Conservation (phyloP, 2,329 filamentous ascomycete species). For the Aschersonia sp. region DNA sequence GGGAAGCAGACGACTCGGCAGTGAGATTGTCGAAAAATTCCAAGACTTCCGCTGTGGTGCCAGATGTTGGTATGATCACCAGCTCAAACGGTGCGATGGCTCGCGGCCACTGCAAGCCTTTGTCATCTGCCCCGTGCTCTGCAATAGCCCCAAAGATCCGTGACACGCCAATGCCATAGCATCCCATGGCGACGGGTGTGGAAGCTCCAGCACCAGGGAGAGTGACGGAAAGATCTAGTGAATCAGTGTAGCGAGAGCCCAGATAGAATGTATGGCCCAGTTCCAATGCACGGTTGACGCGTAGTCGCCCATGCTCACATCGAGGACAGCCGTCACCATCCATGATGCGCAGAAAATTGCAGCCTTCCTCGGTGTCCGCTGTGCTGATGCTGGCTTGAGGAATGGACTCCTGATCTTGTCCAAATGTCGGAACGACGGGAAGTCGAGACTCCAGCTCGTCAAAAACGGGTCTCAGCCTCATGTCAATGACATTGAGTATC, state of each 20-base stretch:
- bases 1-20: constrained; percentile 3
- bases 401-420: constrained; percentile 1
- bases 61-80: constrained; percentile 43
- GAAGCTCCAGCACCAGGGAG: constrained; percentile 13
- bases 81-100: constrained; percentile 75
- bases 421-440: constrained; percentile 10
- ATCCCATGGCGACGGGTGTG: constrained; percentile 77
- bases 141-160: constrained; percentile 80
- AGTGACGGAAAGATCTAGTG: constrained; percentile 50
- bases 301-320: constrained; percentile 49
- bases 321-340: constrained; percentile 59
- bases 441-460: constrained; percentile 10
- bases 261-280: constrained; percentile 92
- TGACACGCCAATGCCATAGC: constrained; percentile 87
- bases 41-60: constrained; percentile 31
- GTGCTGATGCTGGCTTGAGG: constrained; percentile 2
- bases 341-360: constrained; percentile 51
- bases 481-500: constrained; percentile 21
- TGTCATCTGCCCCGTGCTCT: constrained; percentile 54
- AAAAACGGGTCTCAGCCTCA: constrained; percentile 13
- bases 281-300: constrained; percentile 63
- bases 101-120: constrained; percentile 76
- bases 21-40: constrained; percentile 49
- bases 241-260: constrained; percentile 72
- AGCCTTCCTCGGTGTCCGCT: constrained; percentile 12